Evolutionary conservation across 129 eudicot genomes (phyloP).

Genomic region (Flaveria linearis): DNA sequence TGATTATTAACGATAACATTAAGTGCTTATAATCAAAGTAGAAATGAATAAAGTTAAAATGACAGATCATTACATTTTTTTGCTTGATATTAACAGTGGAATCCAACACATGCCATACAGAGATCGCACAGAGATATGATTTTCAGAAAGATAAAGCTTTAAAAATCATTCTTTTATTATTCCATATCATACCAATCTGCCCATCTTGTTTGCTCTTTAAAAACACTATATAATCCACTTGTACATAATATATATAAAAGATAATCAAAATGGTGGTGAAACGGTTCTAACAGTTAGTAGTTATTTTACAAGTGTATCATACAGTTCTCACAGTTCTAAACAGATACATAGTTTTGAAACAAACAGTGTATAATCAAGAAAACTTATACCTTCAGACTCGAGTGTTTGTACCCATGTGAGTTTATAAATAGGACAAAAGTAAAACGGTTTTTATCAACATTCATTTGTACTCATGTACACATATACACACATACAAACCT

Average conservation of each 20-base stretch:
- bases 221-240: too few species aligned
- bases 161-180: neutral
- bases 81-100: slow-evolving; percentile 35
- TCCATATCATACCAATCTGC: neutral
- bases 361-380: neutral
- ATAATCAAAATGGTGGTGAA: too few species aligned
- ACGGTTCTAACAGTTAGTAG: too few species aligned
- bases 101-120: slow-evolving; percentile 36
- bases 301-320: too few species aligned
- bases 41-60: slow-evolving; percentile 36
- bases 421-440: slow-evolving; percentile 22
- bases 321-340: too few species aligned
- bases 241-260: too few species aligned
- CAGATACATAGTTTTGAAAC: too few species aligned
- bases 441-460: slow-evolving; percentile 20
- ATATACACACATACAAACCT: neutral
- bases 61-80: slow-evolving; percentile 11
- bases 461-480: neutral
- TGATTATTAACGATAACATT: neutral
- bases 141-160: slow-evolving; percentile 10
- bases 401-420: neutral
- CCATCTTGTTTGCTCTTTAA: neutral
- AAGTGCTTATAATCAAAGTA: slow-evolving; percentile 34
- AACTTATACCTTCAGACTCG: neutral
- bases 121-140: neutral